Base-by-base conservation (phyloP, 2,329 filamentous ascomycete genomes). In the Aspergillus oerlinghausenensis region DNA sequence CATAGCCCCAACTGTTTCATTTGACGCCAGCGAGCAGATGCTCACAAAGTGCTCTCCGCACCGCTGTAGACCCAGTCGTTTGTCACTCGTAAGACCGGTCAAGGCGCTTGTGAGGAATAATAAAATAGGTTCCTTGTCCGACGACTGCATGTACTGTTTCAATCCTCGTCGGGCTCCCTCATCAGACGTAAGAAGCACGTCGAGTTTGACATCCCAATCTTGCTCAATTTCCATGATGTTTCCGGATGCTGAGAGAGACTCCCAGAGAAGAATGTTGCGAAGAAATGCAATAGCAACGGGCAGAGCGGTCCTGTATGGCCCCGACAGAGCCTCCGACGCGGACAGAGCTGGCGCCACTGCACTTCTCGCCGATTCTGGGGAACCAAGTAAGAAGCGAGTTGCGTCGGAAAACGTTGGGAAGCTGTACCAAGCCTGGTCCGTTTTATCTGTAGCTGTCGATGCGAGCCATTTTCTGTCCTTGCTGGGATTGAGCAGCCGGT, bases 181-280 rank as follows among this genome's bases (percentile, higher is more conserved):
- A 66, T 93, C 88, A 4, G 87, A 89, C 43, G 85, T 82, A 29
- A 94, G 79, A 6, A 88, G 80, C 1, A 86, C 84, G 63, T 92
- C 88, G 2, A 97, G 79, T 63, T 88, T 88, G 49, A 87, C 81
- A 69, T 92, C 88, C 94, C 94, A 97, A 60, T 93, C 89, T 49
- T 88, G 85, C 63, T 93, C 88, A 25, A 91, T 71, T 9, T 82
- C 80, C 25, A 81, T 70, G 3, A 71, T 68, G 14, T 80, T 73
- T 0, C 71, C 67, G 11, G 77, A 76, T 11, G 74, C 69, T 17
- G 65, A 65, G 26, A 87, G 72, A 43, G 85, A 84, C 66, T 84
- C 77, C 62, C 82, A 78, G 38, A 88, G 74, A 3, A 88, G 74
- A 29, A 88, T 79, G 55, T 83, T 82, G 19, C 84, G 80, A 59